Base-by-base conservation (phyloP, 2,329 filamentous ascomycete genomes). In the Fonsecaea nubica region DNA sequence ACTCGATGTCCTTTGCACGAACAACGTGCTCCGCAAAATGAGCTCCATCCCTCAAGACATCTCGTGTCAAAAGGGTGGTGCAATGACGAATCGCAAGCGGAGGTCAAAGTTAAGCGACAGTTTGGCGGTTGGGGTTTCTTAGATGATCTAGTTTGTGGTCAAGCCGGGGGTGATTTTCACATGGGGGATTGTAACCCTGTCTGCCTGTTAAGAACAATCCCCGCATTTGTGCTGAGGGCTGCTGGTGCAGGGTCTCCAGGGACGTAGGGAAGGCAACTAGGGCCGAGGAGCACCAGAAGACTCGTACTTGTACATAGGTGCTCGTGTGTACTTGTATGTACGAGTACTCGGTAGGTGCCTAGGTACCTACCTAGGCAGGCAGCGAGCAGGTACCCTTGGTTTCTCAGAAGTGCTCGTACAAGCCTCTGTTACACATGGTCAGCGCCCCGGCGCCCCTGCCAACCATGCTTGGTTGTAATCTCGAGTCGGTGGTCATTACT, bases 1-100 rank as follows among this genome's bases (percentile, higher is more conserved):
- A 32, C n/a, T 57, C 38, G 40, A 57, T 48, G 50, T 45, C 32
- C 52, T 48, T 50, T 50, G 40, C 25, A 57, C 21, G 32, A 61
- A 58, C 38, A 12, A 10, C 40, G 50, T 65, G 48, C 48, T 48
- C 58, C 58, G 40, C 63, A 59, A 32, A 32, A 35, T 18, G 35
- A 55, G 60, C 60, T 62, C 52, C 60, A 48, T 55, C 10, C 21
- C 50, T 56, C 35, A 62, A 62, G 36, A 62, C 60, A 56, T 55
- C 35, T 55, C 60, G 60, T 42, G 36, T 62, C 50, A 62, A 38
- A 35, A 38, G 15, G n/a, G 48, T 32, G 30, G 50, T 15, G 5
- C 10, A 40, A 45, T n/a, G 60, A 56, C 60, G 60, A 62, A 62
- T 62, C 13, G 53, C 52, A 48, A 3, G 52, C 5, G 60, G 12